Evolutionary conservation across 2,329 filamentous ascomycete species (phyloP).

Genomic region (Falciphora oryzae): DNA sequence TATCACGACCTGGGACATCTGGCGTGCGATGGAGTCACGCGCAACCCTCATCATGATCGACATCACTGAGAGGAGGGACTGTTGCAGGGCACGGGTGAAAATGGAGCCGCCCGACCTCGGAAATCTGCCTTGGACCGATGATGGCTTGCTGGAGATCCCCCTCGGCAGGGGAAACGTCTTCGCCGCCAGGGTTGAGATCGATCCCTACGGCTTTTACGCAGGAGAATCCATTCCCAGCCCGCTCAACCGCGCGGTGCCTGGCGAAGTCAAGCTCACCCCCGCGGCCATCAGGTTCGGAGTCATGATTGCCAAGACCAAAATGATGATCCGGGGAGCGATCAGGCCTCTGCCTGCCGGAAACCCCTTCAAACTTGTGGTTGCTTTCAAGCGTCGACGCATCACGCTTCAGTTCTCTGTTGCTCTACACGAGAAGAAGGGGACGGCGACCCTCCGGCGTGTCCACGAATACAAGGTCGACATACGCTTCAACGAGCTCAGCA

Average conservation of each 20-base stretch:
- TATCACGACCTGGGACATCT: constrained; percentile 39
- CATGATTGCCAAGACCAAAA: constrained; percentile 43
- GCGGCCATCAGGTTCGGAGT: constrained; percentile 56
- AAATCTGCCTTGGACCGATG: constrained; percentile 8
- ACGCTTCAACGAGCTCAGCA: constrained; percentile 39
- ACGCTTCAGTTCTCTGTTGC: constrained; percentile 25
- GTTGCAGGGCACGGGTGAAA: constrained; percentile 37
- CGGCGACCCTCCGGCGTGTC: constrained; percentile 7
- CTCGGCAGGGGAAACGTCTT: constrained; percentile 9
- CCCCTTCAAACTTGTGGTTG: constrained; percentile 30
- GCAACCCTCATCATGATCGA: constrained; percentile 41
- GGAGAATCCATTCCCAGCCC: constrained; percentile 14
- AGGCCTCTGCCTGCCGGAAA: constrained; percentile 10
- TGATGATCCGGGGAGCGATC: constrained; percentile 54
- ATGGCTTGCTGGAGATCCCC: constrained; percentile 42
- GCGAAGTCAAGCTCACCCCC: constrained; percentile 35
- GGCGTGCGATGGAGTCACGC: constrained; percentile 36
- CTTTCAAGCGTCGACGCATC: constrained; percentile 28
- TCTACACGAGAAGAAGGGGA: constrained; percentile 12
- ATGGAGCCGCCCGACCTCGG: constrained; percentile 51
- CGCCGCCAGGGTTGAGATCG: constrained; percentile 10
- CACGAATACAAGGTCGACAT: constrained; percentile 36
- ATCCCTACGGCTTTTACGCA: constrained; percentile 11
- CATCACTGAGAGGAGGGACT: constrained; percentile 38
- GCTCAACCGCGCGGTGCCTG: constrained; percentile 16